These are phyloP conservation scores for Verticillium dahliae DNA, from an alignment of 2,329 filamentous ascomycete genomes.

Conservation along the genomic window DNA sequence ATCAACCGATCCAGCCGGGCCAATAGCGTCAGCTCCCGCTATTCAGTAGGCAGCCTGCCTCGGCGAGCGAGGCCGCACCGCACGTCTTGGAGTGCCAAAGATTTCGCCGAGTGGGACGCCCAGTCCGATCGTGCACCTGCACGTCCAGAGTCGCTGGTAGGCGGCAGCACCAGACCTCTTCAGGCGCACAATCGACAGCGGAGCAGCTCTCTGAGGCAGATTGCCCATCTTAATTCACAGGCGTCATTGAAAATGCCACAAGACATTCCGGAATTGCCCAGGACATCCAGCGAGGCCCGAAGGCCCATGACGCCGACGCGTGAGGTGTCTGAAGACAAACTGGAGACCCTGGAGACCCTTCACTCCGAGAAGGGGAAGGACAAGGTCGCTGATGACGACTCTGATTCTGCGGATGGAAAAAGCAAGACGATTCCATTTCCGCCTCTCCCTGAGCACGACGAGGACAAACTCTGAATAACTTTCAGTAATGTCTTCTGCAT, in stretches of 20 bases:
- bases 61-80: conserved; percentile 42
- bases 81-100: conserved; percentile 44
- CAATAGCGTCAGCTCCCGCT: conserved; percentile 36
- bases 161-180: conserved; percentile 12
- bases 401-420: neutral
- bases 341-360: neutral
- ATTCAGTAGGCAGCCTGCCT: conserved; percentile 39
- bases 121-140: conserved; percentile 17
- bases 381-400: neutral
- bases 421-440: neutral
- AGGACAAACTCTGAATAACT: neutral
- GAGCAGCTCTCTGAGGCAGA: conserved; percentile 21
- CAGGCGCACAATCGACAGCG: conserved; percentile 21
- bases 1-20: conserved; percentile 28
- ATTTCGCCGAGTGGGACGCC: conserved; percentile 35
- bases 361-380: neutral
- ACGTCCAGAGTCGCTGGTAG: conserved; percentile 11
- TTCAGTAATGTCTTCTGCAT: neutral
- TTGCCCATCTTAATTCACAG: conserved; percentile 7
- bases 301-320: conserved; percentile 15
- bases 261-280: neutral
- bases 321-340: conserved; percentile 12
- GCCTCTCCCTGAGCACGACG: conserved; percentile 2
- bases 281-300: conserved; percentile 11
- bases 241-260: conserved; percentile 1